phyloP scores from a whole-genome alignment of 108 stramenopile species.

The Nannochloropsis gaditana region DNA sequence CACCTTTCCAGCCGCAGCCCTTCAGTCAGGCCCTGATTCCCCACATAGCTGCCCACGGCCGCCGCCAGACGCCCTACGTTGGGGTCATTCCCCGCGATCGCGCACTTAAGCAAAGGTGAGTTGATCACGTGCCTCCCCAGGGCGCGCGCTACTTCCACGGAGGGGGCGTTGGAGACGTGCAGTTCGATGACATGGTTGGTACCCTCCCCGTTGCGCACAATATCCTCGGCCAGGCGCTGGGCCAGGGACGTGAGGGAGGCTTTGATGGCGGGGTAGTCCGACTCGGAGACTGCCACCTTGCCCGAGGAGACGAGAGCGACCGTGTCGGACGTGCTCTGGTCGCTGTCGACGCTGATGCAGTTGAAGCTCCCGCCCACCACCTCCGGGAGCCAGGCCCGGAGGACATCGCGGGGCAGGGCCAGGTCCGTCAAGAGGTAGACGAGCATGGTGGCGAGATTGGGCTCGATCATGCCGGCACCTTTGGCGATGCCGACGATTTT shows the following conservation, averaged over 20 bases:
- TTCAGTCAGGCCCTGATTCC: slow-evolving; percentile 30
- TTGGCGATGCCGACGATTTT: slow-evolving; percentile 63
- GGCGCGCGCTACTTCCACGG: slow-evolving; percentile 58
- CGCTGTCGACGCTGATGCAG: slow-evolving; percentile 88
- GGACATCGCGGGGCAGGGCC: slow-evolving; percentile 49
- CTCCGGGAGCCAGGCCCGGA: slow-evolving; percentile 65
- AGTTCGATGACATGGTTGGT: slow-evolving; percentile 90
- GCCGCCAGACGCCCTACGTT: slow-evolving; percentile 95
- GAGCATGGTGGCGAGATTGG: slow-evolving; percentile 95
- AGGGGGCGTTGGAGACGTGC: slow-evolving; percentile 70
- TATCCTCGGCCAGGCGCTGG: slow-evolving; percentile 72
- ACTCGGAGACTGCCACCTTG: slow-evolving; percentile 55
- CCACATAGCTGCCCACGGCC: slow-evolving; percentile 85
- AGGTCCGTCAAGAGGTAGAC: slow-evolving; percentile 85
- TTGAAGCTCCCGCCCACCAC: slow-evolving; percentile 78
- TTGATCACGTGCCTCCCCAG: slow-evolving; percentile 87
- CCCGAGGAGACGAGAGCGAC: slow-evolving; percentile 73
- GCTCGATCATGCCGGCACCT: slow-evolving; percentile 98
- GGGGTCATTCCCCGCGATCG: slow-evolving; percentile 92
- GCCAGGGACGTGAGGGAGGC: slow-evolving; percentile 67
- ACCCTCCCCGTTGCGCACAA: slow-evolving; percentile 99
- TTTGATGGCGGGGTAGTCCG: slow-evolving; percentile 64
- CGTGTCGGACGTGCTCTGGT: slow-evolving; percentile 88
- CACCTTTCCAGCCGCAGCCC: slow-evolving; percentile 26
- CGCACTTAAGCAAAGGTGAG: slow-evolving; percentile 86